Conservation (phyloP, 768 basidiomycete genomes). For the Boletus subparvulus region DNA sequence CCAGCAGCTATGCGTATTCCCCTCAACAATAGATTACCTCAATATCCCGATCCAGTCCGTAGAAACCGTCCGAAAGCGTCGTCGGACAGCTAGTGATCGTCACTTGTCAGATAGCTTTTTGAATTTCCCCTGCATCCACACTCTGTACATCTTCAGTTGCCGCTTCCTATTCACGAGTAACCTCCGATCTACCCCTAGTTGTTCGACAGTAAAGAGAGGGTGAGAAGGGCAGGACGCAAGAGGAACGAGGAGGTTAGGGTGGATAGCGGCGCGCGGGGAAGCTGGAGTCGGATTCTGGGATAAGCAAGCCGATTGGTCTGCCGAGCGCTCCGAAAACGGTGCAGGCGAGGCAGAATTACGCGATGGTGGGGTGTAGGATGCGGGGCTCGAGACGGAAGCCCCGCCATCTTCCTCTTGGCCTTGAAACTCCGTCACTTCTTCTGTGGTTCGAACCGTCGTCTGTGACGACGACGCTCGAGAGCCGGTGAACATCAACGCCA, state of each 20-base stretch:
- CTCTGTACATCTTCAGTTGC: conserved; percentile 95
- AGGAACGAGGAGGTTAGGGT: conserved; percentile 36
- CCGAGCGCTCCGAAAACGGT: background rate
- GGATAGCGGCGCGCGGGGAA: conserved; percentile 27
- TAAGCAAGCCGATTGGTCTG: background rate
- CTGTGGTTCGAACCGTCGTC: conserved; percentile 31
- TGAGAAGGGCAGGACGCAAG: conserved; percentile 37
- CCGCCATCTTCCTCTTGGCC: conserved; percentile 14
- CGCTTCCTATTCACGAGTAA: conserved; percentile 91
- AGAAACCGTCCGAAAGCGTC: background rate
- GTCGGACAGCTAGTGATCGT: background rate
- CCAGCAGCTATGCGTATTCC: background rate
- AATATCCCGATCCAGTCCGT: background rate
- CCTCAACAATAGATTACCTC: background rate
- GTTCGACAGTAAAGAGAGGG: conserved; percentile 75
- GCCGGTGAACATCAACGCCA: conserved; percentile 80
- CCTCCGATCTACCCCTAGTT: conserved; percentile 86
- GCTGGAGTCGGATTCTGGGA: background rate
- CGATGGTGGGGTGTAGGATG: conserved; percentile 7
- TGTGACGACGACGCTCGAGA: conserved; percentile 37
- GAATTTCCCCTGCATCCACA: conserved; percentile 92
- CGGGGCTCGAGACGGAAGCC: conserved; percentile 1
- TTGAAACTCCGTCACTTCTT: conserved; percentile 38
- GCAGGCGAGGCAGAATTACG: background rate
- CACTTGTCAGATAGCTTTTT: conserved; percentile 40